Base-by-base conservation (phyloP, 176 grass and related monocot species). In the Rhynchospora pubera region DNA sequence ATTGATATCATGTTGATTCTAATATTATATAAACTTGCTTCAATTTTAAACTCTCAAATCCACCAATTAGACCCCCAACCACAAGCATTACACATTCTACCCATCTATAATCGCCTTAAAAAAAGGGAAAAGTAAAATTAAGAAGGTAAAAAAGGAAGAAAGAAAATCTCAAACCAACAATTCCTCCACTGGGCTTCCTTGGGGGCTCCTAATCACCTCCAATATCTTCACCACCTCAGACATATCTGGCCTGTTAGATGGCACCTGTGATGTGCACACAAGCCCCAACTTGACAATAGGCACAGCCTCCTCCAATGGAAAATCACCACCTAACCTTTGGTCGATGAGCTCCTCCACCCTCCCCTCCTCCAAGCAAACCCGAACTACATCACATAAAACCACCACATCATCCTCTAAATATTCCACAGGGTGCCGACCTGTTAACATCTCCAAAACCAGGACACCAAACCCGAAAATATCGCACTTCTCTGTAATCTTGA, bases 381-480 rank as follows among this genome's bases (percentile, higher is more conserved):
- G 82, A 47, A 98, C 95, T 72, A 88, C 7, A 58, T 98, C 95
- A 57, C 90, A 90, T 0, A 98, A 86, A 84, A 98, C 95, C 16
- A 98, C 87, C 0, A 98, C 95, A 30, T 98, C 95, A 44, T 98
- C 95, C 85, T 98, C 95, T 89, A 98, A 86, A 87, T 98, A 98
- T 84, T 98, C 92, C 0, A 94, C 90, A 0, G 95, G 95, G 48
- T 80, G 85, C 87, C 87, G 90, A 45, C 95, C 92, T 0, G 92
- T 93, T 70, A 94, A 60, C 51, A 91, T 77, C 89, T 98, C 95
- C 57, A 98, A 78, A 9, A 87, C 24, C 34, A 98, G 83, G 44
- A 94, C 79, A 12, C 95, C 95, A 34, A 94, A 98, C 47, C 95
- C 95, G 23, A 94, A 98, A 7, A 98, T 82, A 4, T 98, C 95